phyloP scores from a whole-genome alignment of 2,329 filamentous ascomycete genomes.

The Hypoxylon sp. region DNA sequence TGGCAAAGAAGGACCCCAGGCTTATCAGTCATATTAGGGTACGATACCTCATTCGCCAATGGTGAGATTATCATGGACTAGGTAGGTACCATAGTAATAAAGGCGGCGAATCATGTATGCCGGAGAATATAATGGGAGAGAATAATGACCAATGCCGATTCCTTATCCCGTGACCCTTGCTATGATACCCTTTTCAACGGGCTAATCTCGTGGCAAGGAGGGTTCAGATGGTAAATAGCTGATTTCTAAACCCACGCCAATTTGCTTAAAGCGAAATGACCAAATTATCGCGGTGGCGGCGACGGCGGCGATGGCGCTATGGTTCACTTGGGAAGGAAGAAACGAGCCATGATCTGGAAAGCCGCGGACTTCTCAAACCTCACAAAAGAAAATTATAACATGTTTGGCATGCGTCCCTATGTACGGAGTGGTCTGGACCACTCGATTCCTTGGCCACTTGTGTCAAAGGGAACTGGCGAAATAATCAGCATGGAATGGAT shows the following conservation, averaged over 20 bases:
- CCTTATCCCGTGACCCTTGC: slow-evolving; percentile 26
- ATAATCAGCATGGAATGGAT: slow-evolving; percentile 7
- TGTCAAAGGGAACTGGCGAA: slow-evolving; percentile 10
- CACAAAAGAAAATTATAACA: slow-evolving; percentile 12
- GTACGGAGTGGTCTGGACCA: slow-evolving; percentile 32
- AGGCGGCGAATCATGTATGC: slow-evolving; percentile 31
- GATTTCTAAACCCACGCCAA: slow-evolving; percentile 15
- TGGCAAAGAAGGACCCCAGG: slow-evolving; percentile 26
- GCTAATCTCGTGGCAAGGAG: slow-evolving; percentile 30
- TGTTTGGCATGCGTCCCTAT: slow-evolving; percentile 15
- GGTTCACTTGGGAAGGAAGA: slow-evolving; percentile 37
- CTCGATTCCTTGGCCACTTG: slow-evolving; percentile 20
- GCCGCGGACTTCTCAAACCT: neutral
- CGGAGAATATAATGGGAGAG: slow-evolving; percentile 15
- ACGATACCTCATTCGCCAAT: slow-evolving; percentile 34
- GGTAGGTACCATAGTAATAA: slow-evolving; percentile 12
- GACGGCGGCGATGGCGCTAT: slow-evolving; percentile 17
- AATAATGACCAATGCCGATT: slow-evolving; percentile 29
- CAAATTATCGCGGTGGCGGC: slow-evolving; percentile 28
- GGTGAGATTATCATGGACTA: slow-evolving; percentile 22
- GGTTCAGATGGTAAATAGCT: slow-evolving; percentile 18
- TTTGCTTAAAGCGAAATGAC: slow-evolving; percentile 16
- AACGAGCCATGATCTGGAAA: slow-evolving; percentile 25
- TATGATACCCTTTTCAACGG: slow-evolving; percentile 28
- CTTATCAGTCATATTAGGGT: slow-evolving; percentile 27